A percentile compares a stretch with the other conserved stretches of the same genome.
phyloP scores from a whole-genome alignment of 2,329 filamentous ascomycete species.

The Periconia sp. region DNA sequence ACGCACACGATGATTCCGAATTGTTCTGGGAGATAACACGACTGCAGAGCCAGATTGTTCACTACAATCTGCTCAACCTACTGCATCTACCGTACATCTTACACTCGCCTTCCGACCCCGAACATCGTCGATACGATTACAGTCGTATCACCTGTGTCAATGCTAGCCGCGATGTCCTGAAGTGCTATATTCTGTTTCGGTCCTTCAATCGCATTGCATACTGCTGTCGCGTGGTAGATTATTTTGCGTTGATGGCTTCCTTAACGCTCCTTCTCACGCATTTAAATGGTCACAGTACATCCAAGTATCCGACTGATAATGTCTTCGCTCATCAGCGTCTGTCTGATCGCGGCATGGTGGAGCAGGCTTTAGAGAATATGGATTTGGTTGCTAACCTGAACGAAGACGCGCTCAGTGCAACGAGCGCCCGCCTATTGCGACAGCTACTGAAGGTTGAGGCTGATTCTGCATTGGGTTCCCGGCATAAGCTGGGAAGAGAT shows the following conservation, averaged over 20 bases:
- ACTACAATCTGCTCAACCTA: constrained; percentile 16
- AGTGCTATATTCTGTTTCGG: constrained; percentile 14
- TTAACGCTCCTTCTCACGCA: constrained; percentile 14
- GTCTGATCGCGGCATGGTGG: constrained; percentile 16
- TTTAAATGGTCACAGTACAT: constrained; percentile 8
- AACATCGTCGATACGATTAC: constrained; percentile 25
- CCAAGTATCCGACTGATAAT: constrained; percentile 9
- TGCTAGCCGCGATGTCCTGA: constrained; percentile 14
- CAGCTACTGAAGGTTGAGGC: constrained; percentile 13
- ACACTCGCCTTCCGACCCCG: background rate
- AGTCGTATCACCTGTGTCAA: constrained; percentile 23
- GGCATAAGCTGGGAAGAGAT: too few species aligned
- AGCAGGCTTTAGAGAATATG: constrained; percentile 15
- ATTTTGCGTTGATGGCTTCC: constrained; percentile 16
- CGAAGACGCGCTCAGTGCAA: constrained; percentile 10
- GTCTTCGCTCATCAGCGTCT: constrained; percentile 12
- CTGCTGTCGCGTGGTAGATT: constrained; percentile 14
- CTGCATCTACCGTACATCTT: constrained; percentile 22
- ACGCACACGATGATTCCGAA: background rate
- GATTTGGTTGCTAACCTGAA: constrained; percentile 5
- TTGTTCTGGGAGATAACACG: constrained; percentile 12
- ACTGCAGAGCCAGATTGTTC: constrained; percentile 10
- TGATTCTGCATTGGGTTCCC: background rate
- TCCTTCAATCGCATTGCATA: constrained; percentile 10
- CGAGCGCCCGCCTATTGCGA: constrained; percentile 11